Conservation (phyloP, 306 rosid species). For the Glycine tomentella region DNA sequence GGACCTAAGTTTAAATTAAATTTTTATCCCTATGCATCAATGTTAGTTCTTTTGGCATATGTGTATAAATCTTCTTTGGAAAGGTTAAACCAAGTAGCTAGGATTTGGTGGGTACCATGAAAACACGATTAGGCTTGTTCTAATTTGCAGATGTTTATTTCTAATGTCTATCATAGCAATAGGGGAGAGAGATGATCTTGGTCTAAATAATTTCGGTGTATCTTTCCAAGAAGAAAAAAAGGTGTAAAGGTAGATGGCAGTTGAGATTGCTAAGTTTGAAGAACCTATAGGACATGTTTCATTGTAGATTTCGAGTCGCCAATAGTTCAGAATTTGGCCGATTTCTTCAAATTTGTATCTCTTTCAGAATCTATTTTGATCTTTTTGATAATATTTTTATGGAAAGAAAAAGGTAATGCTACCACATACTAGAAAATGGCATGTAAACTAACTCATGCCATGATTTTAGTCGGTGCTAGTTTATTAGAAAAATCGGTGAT, state of each 20-base stretch:
- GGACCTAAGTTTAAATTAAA: constrained; percentile 18
- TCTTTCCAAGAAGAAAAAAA: neutral
- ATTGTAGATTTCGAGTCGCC: neutral
- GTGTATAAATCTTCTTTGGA: neutral
- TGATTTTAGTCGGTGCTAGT: constrained; percentile 3
- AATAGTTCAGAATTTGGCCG: neutral
- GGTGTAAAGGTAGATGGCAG: neutral
- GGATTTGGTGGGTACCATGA: constrained; percentile 23
- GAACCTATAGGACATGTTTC: neutral
- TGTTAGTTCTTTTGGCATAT: neutral
- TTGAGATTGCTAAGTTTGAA: constrained; percentile 11
- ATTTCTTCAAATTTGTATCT: too few relatives aligned
- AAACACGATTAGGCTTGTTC: neutral
- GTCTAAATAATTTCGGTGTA: neutral
- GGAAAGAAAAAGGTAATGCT: neutral
- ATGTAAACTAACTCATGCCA: neutral
- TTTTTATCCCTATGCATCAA: too few relatives aligned
- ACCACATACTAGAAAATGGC: constrained; percentile 1
- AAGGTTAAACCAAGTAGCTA: constrained; percentile 13
- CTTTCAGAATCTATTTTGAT: neutral
- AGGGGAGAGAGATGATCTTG: neutral
- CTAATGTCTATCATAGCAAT: neutral
- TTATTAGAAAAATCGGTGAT: neutral
- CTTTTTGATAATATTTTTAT: neutral
- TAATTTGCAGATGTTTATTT: neutral